Base-by-base conservation (phyloP, 495 filamentous ascomycete genomes). In the Astrocystis sublimbata region DNA sequence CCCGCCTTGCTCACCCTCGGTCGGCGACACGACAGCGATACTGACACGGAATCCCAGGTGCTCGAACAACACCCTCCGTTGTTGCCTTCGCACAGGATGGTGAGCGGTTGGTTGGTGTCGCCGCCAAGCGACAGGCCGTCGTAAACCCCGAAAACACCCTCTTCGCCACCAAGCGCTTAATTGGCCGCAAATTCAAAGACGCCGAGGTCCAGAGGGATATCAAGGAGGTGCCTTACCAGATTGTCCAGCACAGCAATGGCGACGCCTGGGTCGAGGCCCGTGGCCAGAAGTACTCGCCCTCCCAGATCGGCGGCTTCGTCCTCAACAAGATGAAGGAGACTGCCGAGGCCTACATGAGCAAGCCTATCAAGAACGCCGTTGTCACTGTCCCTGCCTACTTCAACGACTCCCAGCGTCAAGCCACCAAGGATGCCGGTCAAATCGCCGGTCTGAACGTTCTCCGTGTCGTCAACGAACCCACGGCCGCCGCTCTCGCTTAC, bases 91-190 rank as follows among this genome's bases (percentile, higher is more conserved):
- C 94, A 45, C 88, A 96, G 80, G 92, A 97, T 78, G 96, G 96
- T 61, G 94, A 98, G 85, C 90, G 96, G 64, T 81, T 98, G 60
- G 94, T 98, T 66, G 94, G 94, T 89, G 92, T 98, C 68, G 92
- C 94, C 51, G 94, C 94, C 65, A 98, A 98, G 86, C 93, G 94
- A 73, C 94, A 98, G 79, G 94, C 94, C 51, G 96, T 98, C 68
- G 96, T 98, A 68, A 98, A 98, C 84, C 94, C 94, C 3, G 94
- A 98, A 78, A 98, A 98, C 81, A 98, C 94, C 50, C 88, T 98
- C 51, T 98, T 98, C 75, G 94, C 94, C 78, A 98, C 94, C 62
- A 98, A 98, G 89, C 92, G 94, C 87, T 87, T 98, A 75, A 98
- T 98, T 75, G 94, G 94, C 68, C 92, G 94, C 73, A 98, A 98